Conservation (phyloP, 495 filamentous ascomycete genomes). For the Thozetella sp. region DNA sequence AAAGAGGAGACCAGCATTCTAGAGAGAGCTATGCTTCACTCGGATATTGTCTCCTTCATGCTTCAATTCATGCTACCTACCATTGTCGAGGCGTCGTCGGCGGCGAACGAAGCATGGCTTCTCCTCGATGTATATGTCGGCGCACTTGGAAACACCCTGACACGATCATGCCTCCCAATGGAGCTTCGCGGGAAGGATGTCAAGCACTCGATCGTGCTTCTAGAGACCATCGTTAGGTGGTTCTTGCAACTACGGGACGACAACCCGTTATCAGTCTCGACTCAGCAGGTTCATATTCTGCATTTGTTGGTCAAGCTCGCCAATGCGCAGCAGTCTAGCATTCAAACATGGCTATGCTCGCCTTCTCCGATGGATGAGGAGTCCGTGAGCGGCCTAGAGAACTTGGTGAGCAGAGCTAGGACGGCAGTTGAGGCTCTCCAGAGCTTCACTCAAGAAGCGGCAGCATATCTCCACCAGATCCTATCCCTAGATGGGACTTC, state of each 20-base stretch:
- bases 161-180: constrained; percentile 19
- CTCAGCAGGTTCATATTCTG: constrained; percentile 15
- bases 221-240: constrained; percentile 19
- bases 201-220: constrained; percentile 15
- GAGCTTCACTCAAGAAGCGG: background rate
- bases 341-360: constrained; percentile 11
- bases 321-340: constrained; percentile 17
- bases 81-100: constrained; percentile 26
- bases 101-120: constrained; percentile 24
- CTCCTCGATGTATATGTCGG: constrained; percentile 38
- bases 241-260: constrained; percentile 4
- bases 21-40: constrained; percentile 35
- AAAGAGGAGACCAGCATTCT: constrained; percentile 38
- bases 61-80: constrained; percentile 43
- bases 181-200: constrained; percentile 23
- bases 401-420: background rate
- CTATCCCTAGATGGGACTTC: background rate
- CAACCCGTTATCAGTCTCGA: constrained; percentile 2
- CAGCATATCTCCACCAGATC: background rate
- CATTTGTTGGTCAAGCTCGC: constrained; percentile 9
- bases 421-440: background rate
- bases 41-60: constrained; percentile 41
- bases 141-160: constrained; percentile 26
- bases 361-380: background rate
- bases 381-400: background rate